phyloP scores from a whole-genome alignment of 2,329 filamentous ascomycete species.

The Botrytis elliptica region DNA sequence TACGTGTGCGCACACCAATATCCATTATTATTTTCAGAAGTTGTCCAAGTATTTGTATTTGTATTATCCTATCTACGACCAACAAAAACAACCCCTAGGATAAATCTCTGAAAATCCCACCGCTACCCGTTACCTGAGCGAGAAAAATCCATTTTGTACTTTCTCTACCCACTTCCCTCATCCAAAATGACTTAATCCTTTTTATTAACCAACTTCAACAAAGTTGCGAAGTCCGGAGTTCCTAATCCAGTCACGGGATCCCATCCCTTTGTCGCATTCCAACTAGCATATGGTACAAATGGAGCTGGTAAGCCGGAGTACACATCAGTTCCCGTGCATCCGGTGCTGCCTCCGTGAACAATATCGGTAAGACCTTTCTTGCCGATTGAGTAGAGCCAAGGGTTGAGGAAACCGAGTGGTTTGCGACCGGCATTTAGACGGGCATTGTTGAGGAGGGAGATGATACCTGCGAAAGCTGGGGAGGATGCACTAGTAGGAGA shows the following conservation, averaged over 20 bases:
- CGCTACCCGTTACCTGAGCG: no score
- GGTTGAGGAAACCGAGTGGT: constrained; percentile 56
- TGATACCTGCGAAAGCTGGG: constrained; percentile 57
- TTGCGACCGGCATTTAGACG: constrained; percentile 49
- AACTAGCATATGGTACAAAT: constrained; percentile 41
- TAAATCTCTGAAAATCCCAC: no score
- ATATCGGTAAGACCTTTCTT: constrained; percentile 51
- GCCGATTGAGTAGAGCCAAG: constrained; percentile 54
- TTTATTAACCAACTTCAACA: constrained; percentile 35
- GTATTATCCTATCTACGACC: not conserved
- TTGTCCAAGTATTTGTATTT: not conserved
- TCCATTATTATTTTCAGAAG: not conserved
- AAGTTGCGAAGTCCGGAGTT: constrained; percentile 46
- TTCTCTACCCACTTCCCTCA: not conserved
- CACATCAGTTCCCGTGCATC: constrained; percentile 37
- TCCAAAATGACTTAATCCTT: not conserved
- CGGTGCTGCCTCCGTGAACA: constrained; percentile 40
- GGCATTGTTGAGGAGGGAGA: constrained; percentile 63
- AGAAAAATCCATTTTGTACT: not conserved
- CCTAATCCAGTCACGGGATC: constrained; percentile 50
- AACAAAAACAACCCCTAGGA: not conserved
- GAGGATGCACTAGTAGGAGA: constrained; percentile 48
- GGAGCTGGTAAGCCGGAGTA: constrained; percentile 28
- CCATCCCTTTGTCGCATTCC: constrained; percentile 45
- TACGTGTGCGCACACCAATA: not conserved